Evolutionary conservation across 805 yeast genomes (phyloP).

Genomic region (Wickerhamiella sergipiensis): DNA sequence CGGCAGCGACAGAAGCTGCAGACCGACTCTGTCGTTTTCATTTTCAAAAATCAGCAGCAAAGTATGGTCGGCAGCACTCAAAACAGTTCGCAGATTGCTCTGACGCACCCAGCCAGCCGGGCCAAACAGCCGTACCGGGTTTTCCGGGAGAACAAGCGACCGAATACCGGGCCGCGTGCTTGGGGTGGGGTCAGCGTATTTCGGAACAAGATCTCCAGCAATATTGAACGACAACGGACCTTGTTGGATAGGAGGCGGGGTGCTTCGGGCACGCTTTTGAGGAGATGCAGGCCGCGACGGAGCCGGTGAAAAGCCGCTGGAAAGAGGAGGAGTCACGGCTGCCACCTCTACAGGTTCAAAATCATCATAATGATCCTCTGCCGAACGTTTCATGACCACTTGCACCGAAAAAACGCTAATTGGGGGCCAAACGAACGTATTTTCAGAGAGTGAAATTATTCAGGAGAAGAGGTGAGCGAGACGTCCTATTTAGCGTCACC

Average conservation of each 20-base stretch:
- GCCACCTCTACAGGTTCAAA: background rate
- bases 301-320: background rate
- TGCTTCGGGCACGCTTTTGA: slow-evolving; percentile 11
- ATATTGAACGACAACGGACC: slow-evolving; percentile 12
- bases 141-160: slow-evolving; percentile 8
- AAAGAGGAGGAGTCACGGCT: background rate
- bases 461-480: background rate
- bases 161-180: slow-evolving; percentile 16
- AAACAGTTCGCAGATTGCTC: slow-evolving; percentile 5
- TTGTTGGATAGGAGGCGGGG: slow-evolving; percentile 6
- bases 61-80: slow-evolving; percentile 10
- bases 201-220: slow-evolving; percentile 8
- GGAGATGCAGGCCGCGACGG: slow-evolving; percentile 1
- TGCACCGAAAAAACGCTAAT: background rate
- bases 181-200: slow-evolving; percentile 8
- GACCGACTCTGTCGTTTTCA: slow-evolving; percentile 1
- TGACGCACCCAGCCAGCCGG: slow-evolving; percentile 3
- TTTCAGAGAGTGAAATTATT: background rate
- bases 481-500: background rate
- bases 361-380: slow-evolving; percentile 5
- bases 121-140: slow-evolving; percentile 9
- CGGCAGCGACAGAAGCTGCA: slow-evolving; percentile 7
- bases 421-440: background rate
- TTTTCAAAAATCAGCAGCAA: slow-evolving; percentile 15
- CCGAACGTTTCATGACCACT: slow-evolving; percentile 8